Conservation (phyloP, 305 asterid genomes). For the Solanum aculeatissimum region DNA sequence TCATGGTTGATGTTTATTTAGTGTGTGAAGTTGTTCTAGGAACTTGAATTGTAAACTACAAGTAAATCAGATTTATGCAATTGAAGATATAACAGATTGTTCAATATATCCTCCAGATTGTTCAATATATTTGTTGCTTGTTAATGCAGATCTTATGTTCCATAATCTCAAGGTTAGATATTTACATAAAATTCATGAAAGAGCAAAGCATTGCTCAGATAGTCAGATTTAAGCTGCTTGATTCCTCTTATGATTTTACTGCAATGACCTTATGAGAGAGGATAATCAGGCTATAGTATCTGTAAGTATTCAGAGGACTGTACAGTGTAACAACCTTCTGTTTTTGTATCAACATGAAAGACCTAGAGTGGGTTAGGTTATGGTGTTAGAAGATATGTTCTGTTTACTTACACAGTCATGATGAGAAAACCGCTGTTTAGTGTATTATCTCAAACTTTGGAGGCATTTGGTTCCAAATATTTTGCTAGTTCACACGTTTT, state of each 20-base stretch:
- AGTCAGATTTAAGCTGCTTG: neutral
- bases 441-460: neutral
- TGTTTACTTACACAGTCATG: neutral
- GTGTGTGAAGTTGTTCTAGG: neutral
- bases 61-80: neutral
- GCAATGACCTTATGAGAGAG: neutral
- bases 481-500: neutral
- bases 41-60: neutral
- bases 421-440: neutral
- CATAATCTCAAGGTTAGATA: neutral
- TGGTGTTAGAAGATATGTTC: neutral
- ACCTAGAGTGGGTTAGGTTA: neutral
- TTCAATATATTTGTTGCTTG: neutral
- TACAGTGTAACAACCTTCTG: neutral
- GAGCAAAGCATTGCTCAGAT: neutral
- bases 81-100: neutral
- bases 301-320: neutral
- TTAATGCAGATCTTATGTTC: neutral
- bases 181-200: neutral
- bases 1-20: conserved; percentile 11
- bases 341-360: neutral
- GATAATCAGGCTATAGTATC: neutral
- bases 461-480: neutral
- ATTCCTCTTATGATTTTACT: neutral
- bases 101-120: neutral